phyloP scores from a whole-genome alignment of 768 basidiomycete genomes.

The Hericium alpestre region DNA sequence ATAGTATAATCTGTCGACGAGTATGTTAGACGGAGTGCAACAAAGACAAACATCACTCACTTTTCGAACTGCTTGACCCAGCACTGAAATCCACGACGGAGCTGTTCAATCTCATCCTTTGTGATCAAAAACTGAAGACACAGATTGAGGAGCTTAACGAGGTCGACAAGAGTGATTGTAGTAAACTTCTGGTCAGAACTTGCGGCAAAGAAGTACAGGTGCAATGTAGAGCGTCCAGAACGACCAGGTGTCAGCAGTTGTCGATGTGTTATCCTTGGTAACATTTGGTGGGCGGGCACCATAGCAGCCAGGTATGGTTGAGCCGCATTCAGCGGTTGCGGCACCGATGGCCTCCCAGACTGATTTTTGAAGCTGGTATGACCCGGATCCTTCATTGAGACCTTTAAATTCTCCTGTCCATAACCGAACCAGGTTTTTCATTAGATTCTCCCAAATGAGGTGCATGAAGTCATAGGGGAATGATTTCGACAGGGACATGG shows the following conservation, averaged over 20 bases:
- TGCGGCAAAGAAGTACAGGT: slow-evolving; percentile 25
- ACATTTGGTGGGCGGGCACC: slow-evolving; percentile 26
- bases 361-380: slow-evolving; percentile 17
- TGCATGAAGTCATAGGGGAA: slow-evolving; percentile 45
- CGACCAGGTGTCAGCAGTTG: slow-evolving; percentile 28
- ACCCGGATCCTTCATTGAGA: slow-evolving; percentile 20
- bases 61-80: slow-evolving; percentile 32
- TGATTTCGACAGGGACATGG: slow-evolving; percentile 26
- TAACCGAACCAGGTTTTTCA: slow-evolving; percentile 28
- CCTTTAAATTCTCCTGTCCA: slow-evolving; percentile 34
- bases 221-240: slow-evolving; percentile 32
- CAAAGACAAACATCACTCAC: slow-evolving; percentile 16
- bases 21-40: slow-evolving; percentile 2
- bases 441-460: slow-evolving; percentile 33
- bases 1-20: slow-evolving; percentile 16
- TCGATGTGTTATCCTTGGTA: slow-evolving; percentile 15
- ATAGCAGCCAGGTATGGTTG: slow-evolving; percentile 30
- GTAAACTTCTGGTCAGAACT: slow-evolving; percentile 24
- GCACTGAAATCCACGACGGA: slow-evolving; percentile 21
- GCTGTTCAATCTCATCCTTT: slow-evolving; percentile 14
- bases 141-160: slow-evolving; percentile 26
- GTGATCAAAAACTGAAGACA: slow-evolving; percentile 29
- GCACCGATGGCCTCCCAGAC: slow-evolving; percentile 34
- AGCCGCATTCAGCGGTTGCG: slow-evolving; percentile 20
- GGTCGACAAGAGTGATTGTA: slow-evolving; percentile 32